Percentiles rank a stretch among this genome's conserved stretches.
These are phyloP conservation scores for Psidium guajava DNA, from an alignment of 345 rosid species.

Conservation along the genomic window DNA sequence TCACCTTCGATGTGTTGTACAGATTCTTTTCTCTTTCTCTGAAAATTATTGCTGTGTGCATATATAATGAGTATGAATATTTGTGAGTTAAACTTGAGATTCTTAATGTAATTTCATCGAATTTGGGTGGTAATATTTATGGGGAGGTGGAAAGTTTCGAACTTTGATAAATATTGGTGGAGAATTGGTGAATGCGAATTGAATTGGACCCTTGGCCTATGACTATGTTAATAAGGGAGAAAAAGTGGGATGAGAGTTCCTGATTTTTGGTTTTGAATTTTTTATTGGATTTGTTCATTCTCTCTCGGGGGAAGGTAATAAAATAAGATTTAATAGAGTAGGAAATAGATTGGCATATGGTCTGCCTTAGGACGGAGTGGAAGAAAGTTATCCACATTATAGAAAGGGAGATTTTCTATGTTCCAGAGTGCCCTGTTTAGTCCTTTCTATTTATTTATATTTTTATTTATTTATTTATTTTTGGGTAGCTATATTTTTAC, in stretches of 20 bases:
- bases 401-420: too few species aligned
- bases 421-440: too few species aligned
- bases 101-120: neutral
- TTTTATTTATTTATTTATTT: too few species aligned
- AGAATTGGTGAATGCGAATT: neutral
- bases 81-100: neutral
- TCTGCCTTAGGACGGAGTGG: too few species aligned
- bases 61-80: neutral
- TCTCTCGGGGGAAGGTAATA: too few species aligned
- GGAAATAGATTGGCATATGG: too few species aligned
- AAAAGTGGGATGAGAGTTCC: neutral
- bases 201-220: neutral
- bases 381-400: too few species aligned
- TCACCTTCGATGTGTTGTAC: conserved; percentile 77
- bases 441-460: too few species aligned
- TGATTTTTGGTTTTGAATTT: neutral
- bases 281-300: neutral
- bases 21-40: conserved; percentile 30
- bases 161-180: neutral
- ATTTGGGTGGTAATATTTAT: neutral
- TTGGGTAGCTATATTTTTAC: too few species aligned
- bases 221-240: neutral
- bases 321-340: too few species aligned
- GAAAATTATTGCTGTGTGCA: neutral
- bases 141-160: neutral